phyloP scores from a whole-genome alignment of 768 basidiomycete genomes.

The Lentinula sp. region DNA sequence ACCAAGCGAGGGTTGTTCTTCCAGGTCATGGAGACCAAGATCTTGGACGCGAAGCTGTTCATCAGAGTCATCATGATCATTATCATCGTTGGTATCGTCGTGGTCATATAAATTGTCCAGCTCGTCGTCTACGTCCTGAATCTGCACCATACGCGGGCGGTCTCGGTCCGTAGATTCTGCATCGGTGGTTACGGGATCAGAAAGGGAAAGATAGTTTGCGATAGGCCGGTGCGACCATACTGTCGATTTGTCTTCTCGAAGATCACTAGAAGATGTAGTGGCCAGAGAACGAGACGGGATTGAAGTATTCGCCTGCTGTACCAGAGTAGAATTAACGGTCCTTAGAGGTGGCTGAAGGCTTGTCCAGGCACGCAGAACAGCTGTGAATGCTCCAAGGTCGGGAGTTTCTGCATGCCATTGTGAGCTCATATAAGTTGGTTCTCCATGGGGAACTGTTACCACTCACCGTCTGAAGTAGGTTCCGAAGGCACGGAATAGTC shows the following conservation, averaged over 20 bases:
- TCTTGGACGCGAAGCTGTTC: constrained; percentile 10
- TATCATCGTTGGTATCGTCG: constrained; percentile 6
- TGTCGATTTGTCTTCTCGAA: constrained; percentile 39
- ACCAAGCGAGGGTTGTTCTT: constrained; percentile 60
- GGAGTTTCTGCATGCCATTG: constrained; percentile 23
- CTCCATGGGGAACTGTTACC: neutral
- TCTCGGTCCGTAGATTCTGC: constrained; percentile 5
- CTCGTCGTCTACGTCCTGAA: constrained; percentile 11
- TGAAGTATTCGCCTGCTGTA: constrained; percentile 18
- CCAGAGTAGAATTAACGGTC: constrained; percentile 15
- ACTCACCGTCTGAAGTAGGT: constrained; percentile 29
- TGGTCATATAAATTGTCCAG: constrained; percentile 6
- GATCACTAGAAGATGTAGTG: constrained; percentile 22
- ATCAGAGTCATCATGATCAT: constrained; percentile 4
- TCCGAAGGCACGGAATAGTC: constrained; percentile 28
- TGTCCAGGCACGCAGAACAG: constrained; percentile 61
- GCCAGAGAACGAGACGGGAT: constrained; percentile 22
- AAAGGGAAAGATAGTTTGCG: constrained; percentile 45
- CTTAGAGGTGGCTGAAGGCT: constrained; percentile 46
- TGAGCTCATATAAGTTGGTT: neutral
- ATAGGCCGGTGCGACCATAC: constrained; percentile 60
- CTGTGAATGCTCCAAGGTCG: constrained; percentile 67
- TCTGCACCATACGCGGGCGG: constrained; percentile 10
- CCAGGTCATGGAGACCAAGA: constrained; percentile 19
- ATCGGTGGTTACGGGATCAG: constrained; percentile 13